Percentiles rank a stretch among this genome's conserved stretches.
phyloP scores from a whole-genome alignment of 306 rosid genomes.

The Castanea mollissima region DNA sequence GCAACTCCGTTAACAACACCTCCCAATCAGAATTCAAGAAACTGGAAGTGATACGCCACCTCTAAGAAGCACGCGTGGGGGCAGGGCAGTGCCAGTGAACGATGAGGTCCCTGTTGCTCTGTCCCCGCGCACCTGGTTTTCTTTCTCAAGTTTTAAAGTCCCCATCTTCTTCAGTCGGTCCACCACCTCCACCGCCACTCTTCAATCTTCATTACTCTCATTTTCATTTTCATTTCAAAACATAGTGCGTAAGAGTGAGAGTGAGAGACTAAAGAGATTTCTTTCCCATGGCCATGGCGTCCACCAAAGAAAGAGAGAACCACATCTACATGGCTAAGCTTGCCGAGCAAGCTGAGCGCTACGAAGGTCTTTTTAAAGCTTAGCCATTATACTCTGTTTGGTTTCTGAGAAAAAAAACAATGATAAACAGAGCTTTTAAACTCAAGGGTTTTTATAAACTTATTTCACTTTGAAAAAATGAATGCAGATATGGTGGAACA shows the following conservation, averaged over 20 bases:
- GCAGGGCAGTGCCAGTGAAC: too few species aligned
- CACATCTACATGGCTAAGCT: conserved; percentile 60
- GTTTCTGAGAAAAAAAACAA: background rate
- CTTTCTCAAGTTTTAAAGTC: background rate
- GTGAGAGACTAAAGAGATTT: conserved; percentile 13
- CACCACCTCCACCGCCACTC: background rate
- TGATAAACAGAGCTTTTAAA: too few species aligned
- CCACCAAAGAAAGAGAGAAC: conserved; percentile 46
- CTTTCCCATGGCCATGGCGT: conserved; percentile 34
- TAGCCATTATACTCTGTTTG: background rate
- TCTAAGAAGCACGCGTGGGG: too few species aligned
- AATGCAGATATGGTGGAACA: conserved; percentile 59
- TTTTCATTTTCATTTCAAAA: too few species aligned
- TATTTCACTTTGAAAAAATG: background rate
- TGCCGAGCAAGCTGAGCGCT: conserved; percentile 73
- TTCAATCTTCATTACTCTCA: too few species aligned
- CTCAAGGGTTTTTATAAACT: too few species aligned
- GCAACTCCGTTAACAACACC: too few species aligned
- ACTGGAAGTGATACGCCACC: too few species aligned
- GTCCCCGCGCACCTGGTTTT: background rate
- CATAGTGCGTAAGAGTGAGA: too few species aligned
- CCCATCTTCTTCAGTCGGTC: background rate
- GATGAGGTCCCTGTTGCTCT: background rate
- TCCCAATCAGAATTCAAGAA: too few species aligned
- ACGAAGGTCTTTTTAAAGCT: conserved; percentile 29